These are phyloP conservation scores for Mycosphaerella sp. DNA, from an alignment of 2,329 filamentous ascomycete species.

Conservation along the genomic window DNA sequence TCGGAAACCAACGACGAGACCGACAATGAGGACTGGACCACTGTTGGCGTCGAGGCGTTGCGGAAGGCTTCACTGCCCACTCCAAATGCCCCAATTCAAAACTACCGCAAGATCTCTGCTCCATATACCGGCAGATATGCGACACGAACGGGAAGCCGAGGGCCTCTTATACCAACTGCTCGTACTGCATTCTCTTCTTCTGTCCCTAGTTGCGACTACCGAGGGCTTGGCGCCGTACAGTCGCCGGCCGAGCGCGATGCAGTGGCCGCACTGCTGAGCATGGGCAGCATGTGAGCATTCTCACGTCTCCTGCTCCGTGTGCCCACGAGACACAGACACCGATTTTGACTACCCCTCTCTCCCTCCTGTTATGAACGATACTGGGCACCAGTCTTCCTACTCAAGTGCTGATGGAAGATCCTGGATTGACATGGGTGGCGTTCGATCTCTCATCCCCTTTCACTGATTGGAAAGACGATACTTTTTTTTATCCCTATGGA, in stretches of 20 bases:
- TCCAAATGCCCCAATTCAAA: conserved; percentile 24
- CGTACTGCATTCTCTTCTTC: conserved; percentile 21
- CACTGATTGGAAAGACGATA: conserved; percentile 14
- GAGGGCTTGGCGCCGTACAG: conserved; percentile 9
- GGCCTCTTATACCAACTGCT: conserved; percentile 13
- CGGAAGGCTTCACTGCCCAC: conserved; percentile 52
- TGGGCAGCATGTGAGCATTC: conserved; percentile 57
- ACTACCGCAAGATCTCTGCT: conserved; percentile 29
- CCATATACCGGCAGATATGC: conserved; percentile 26
- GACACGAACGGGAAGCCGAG: conserved; percentile 23
- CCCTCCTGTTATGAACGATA: conserved; percentile 27
- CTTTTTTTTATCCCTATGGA: conserved; percentile 4
- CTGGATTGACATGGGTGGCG: conserved; percentile 36
- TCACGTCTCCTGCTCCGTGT: conserved; percentile 14
- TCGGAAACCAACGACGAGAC: conserved; percentile 58
- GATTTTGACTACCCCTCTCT: conserved; percentile 5
- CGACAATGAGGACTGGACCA: conserved; percentile 93
- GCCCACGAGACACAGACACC: conserved; percentile 6
- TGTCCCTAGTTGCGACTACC: conserved; percentile 16
- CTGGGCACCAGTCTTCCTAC: conserved; percentile 33
- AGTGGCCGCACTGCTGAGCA: conserved; percentile 70
- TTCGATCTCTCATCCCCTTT: conserved; percentile 16
- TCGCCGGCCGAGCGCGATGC: conserved; percentile 74
- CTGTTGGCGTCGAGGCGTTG: conserved; percentile 78
- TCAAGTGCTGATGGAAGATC: conserved; percentile 36